phyloP scores from a whole-genome alignment of 805 yeast genomes.

The Saccharomycopsis amapae region DNA sequence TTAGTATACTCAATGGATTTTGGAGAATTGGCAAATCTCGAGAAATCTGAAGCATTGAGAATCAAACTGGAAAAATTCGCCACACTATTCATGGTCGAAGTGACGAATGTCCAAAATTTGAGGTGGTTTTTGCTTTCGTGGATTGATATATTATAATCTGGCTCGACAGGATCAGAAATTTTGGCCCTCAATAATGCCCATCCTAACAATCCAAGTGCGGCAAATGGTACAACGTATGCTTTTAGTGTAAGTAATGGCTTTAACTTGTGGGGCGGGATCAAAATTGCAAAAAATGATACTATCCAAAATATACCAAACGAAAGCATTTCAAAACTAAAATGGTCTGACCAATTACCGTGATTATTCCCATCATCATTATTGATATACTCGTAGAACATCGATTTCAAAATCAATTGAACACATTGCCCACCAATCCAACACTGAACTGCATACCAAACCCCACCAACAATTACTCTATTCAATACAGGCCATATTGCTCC shows the following conservation, averaged over 20 bases:
- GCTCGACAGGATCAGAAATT: constrained; percentile 67
- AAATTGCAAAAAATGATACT: constrained; percentile 67
- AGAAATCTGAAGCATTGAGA: constrained; percentile 76
- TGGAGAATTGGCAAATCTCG: constrained; percentile 61
- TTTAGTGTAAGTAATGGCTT: constrained; percentile 79
- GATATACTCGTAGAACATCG: constrained; percentile 56
- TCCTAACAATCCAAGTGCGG: constrained; percentile 70
- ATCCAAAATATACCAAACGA: constrained; percentile 79
- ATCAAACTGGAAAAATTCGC: constrained; percentile 78
- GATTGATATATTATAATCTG: too few relatives aligned
- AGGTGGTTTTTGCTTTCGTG: constrained; percentile 24
- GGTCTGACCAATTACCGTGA: constrained; percentile 49
- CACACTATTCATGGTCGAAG: constrained; percentile 63
- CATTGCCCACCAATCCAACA: constrained; percentile 80
- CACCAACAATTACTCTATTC: constrained; percentile 80
- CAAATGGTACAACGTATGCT: constrained; percentile 70
- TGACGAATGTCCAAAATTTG: constrained; percentile 59
- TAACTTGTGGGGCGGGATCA: constrained; percentile 73
- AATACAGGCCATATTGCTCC: constrained; percentile 84
- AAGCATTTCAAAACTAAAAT: constrained; percentile 65
- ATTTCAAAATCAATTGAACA: constrained; percentile 63
- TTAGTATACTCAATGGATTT: constrained; percentile 43
- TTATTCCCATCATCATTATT: constrained; percentile 37
- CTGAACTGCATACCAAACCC: constrained; percentile 85
- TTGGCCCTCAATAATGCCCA: constrained; percentile 75